Percentiles rank a stretch among this genome's conserved stretches.
These are phyloP conservation scores for Jaminaea rosea DNA, from an alignment of 1,284 basidiomycete genomes.

Conservation along the genomic window DNA sequence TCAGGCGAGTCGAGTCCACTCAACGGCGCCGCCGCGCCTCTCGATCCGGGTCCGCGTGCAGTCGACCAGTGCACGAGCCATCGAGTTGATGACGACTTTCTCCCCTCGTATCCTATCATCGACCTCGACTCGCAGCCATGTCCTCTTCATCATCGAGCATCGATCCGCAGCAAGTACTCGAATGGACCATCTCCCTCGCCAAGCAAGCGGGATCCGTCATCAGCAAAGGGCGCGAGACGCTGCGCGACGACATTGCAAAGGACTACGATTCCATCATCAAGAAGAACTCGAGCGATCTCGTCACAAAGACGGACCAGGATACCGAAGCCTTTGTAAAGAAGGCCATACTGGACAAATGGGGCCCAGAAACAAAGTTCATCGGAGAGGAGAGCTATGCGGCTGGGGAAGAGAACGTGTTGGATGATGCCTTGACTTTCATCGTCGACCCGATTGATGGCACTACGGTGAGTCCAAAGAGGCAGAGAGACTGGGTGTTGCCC, in stretches of 20 bases:
- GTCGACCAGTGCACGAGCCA: too few relatives aligned
- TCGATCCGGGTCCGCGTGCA: too few relatives aligned
- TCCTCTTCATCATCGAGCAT: background rate
- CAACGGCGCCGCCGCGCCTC: too few relatives aligned
- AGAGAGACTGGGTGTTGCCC: background rate
- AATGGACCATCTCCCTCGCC: slow-evolving; percentile 66
- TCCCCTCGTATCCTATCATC: too few relatives aligned
- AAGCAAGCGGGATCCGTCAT: slow-evolving; percentile 51
- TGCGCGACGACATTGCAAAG: slow-evolving; percentile 12
- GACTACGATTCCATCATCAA: slow-evolving; percentile 14
- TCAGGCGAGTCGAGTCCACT: too few relatives aligned
- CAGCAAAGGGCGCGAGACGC: slow-evolving; percentile 45
- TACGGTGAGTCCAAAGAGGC: slow-evolving; percentile 49
- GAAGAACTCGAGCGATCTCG: slow-evolving; percentile 53
- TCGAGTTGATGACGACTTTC: too few relatives aligned
- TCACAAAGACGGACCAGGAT: slow-evolving; percentile 91
- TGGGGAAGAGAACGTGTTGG: slow-evolving; percentile 62
- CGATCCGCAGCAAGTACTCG: slow-evolving; percentile 49
- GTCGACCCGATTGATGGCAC: slow-evolving; percentile 76
- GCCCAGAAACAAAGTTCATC: slow-evolving; percentile 56
- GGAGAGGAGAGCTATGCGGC: slow-evolving; percentile 79
- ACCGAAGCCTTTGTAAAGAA: slow-evolving; percentile 77
- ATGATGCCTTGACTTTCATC: slow-evolving; percentile 80
- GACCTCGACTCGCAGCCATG: too few relatives aligned
- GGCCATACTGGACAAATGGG: slow-evolving; percentile 61